Percentiles rank a stretch among this genome's conserved stretches.
These are phyloP conservation scores for Erysimum cheiranthoides DNA, from an alignment of 345 rosid species.

Conservation along the genomic window DNA sequence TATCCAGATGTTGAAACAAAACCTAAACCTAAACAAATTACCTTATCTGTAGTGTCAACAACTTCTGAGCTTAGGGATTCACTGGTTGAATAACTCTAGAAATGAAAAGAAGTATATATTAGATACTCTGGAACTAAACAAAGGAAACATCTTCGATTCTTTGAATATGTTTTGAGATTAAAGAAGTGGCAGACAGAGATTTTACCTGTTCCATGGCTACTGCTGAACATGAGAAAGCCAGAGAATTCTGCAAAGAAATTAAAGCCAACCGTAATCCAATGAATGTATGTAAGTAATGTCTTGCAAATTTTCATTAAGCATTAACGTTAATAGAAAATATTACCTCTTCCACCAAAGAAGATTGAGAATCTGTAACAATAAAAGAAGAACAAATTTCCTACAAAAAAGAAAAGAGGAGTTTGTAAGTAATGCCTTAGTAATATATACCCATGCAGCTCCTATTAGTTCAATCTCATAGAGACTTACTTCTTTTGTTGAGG, in stretches of 20 bases:
- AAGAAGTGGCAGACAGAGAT: neutral
- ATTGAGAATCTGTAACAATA: conserved; percentile 23
- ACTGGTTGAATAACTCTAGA: conserved; percentile 12
- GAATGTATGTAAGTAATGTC: conserved; percentile 12
- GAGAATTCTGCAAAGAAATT: conserved; percentile 41
- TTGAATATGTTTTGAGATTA: neutral
- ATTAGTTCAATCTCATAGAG: neutral
- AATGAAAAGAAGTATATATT: conserved; percentile 4
- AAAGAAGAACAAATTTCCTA: conserved; percentile 30
- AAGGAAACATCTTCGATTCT: neutral
- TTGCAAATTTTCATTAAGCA: conserved; percentile 14
- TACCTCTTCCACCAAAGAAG: conserved; percentile 40
- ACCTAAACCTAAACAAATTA: neutral
- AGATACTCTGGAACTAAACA: neutral
- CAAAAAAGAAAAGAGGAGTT: conserved; percentile 11
- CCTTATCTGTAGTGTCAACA: conserved; percentile 4
- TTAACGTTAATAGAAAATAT: neutral
- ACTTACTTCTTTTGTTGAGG: conserved; percentile 49
- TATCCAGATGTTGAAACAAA: conserved; percentile 10
- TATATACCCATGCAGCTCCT: conserved; percentile 2
- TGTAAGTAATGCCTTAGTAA: conserved; percentile 20
- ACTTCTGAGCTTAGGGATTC: conserved; percentile 6
- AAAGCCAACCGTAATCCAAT: neutral
- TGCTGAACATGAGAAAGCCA: conserved; percentile 34
- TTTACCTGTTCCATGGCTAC: conserved; percentile 34